Evolutionary conservation across 345 rosid genomes (phyloP).

Genomic region (Kandelia obovata): DNA sequence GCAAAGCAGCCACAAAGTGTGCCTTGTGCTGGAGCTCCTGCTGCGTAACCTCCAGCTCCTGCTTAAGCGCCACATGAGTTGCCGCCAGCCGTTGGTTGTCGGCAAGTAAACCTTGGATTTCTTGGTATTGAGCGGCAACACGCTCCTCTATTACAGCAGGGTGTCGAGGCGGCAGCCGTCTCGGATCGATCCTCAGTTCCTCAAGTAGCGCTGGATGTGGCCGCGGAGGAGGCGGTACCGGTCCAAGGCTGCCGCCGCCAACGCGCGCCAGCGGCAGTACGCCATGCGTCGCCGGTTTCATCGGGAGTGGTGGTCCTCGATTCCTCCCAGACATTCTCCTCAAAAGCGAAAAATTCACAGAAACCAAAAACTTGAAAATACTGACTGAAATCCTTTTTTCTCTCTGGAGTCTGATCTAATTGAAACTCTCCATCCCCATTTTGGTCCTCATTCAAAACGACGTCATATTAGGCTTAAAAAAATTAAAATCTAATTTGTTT

Average conservation of each 20-base stretch:
- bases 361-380: no score
- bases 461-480: no score
- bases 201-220: constrained; percentile 56
- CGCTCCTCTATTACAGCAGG: constrained; percentile 64
- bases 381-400: no score
- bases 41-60: constrained; percentile 82
- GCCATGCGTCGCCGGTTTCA: constrained; percentile 17
- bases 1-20: constrained; percentile 58
- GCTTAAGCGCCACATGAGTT: constrained; percentile 89
- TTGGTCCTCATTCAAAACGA: no score
- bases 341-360: no score
- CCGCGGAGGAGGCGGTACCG: constrained; percentile 48
- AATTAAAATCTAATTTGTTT: no score
- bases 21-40: constrained; percentile 68
- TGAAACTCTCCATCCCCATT: no score
- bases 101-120: constrained; percentile 77
- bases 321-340: constrained; percentile 35
- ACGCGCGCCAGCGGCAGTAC: constrained; percentile 23
- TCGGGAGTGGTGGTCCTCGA: constrained; percentile 37
- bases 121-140: constrained; percentile 77
- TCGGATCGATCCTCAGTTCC: constrained; percentile 64
- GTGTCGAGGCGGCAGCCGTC: constrained; percentile 58
- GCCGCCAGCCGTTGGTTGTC: constrained; percentile 89
- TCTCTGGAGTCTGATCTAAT: no score
- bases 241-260: constrained; percentile 51